These are phyloP conservation scores for Lactarius trivialis DNA, from an alignment of 768 basidiomycete genomes.

Conservation along the genomic window DNA sequence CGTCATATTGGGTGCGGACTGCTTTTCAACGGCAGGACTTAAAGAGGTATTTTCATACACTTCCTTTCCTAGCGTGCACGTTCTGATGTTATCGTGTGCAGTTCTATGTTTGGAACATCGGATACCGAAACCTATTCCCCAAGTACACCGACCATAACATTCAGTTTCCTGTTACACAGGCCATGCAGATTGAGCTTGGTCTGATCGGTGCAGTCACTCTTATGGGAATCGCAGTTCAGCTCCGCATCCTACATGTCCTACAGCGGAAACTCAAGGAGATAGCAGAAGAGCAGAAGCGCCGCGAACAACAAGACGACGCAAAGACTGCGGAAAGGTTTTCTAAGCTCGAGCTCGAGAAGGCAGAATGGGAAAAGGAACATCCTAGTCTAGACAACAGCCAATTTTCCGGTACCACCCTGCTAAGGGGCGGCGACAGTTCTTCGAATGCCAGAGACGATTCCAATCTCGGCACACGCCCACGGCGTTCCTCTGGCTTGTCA, in stretches of 20 bases:
- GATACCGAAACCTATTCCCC: slow-evolving; percentile 74
- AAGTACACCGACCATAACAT: slow-evolving; percentile 63
- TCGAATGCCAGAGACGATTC: slow-evolving; percentile 44
- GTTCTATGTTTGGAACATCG: slow-evolving; percentile 97
- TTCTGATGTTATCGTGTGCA: slow-evolving; percentile 30
- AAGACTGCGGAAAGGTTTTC: slow-evolving; percentile 66
- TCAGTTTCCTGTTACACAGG: slow-evolving; percentile 77
- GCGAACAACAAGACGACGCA: slow-evolving; percentile 69
- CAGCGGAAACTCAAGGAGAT: slow-evolving; percentile 77
- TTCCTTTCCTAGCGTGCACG: background rate
- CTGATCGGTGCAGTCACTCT: slow-evolving; percentile 77
- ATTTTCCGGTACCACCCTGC: slow-evolving; percentile 55
- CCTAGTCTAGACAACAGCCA: slow-evolving; percentile 57
- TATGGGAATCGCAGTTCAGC: slow-evolving; percentile 86
- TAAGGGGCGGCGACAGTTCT: slow-evolving; percentile 44
- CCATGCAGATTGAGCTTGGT: slow-evolving; percentile 91
- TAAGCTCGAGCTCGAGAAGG: slow-evolving; percentile 58
- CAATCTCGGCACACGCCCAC: slow-evolving; percentile 48
- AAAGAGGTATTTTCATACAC: slow-evolving; percentile 60
- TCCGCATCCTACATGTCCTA: slow-evolving; percentile 76
- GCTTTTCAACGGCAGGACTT: slow-evolving; percentile 83
- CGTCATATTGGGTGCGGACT: slow-evolving; percentile 90
- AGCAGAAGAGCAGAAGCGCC: slow-evolving; percentile 60
- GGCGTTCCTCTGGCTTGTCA: slow-evolving; percentile 61
- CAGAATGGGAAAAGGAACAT: slow-evolving; percentile 85